Conservation (phyloP, 2,329 filamentous ascomycete species). For the Penicillium sp. region DNA sequence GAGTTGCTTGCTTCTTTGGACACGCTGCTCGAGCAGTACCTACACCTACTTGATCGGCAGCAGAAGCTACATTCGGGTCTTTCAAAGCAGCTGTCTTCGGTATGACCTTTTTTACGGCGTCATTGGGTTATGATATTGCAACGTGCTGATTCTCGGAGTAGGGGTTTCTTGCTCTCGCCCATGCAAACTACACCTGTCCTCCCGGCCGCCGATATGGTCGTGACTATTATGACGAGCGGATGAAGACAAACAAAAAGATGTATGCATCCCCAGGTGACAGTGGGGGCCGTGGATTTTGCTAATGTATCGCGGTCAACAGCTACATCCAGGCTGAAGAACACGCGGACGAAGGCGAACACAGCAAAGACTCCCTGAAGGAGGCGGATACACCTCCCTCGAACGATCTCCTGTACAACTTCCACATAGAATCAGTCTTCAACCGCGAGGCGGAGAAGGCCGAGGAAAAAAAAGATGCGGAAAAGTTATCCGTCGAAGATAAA, state of each 20-base stretch:
- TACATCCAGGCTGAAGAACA: slow-evolving; percentile 10
- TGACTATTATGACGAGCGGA: slow-evolving; percentile 52
- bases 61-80: slow-evolving; percentile 41
- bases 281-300: not conserved
- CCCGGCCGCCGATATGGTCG: slow-evolving; percentile 47
- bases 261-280: slow-evolving; percentile 14
- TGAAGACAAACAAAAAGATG: slow-evolving; percentile 48
- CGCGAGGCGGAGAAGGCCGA: not conserved
- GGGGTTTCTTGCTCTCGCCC: slow-evolving; percentile 49
- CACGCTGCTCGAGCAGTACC: slow-evolving; percentile 42
- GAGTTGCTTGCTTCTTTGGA: slow-evolving; percentile 39
- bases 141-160: slow-evolving; percentile 29
- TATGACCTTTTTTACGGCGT: slow-evolving; percentile 23
- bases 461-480: not conserved
- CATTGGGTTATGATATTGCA: not conserved
- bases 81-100: slow-evolving; percentile 39
- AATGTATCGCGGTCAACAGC: slow-evolving; percentile 8
- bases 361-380: not conserved
- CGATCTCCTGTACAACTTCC: slow-evolving; percentile 7
- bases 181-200: slow-evolving; percentile 49
- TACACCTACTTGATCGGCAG: slow-evolving; percentile 44
- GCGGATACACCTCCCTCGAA: not conserved
- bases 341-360: not conserved
- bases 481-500: not conserved
- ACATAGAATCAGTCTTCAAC: not conserved